phyloP scores from a whole-genome alignment of 2,329 filamentous ascomycete genomes.

The Biscogniauxia mediterranea region DNA sequence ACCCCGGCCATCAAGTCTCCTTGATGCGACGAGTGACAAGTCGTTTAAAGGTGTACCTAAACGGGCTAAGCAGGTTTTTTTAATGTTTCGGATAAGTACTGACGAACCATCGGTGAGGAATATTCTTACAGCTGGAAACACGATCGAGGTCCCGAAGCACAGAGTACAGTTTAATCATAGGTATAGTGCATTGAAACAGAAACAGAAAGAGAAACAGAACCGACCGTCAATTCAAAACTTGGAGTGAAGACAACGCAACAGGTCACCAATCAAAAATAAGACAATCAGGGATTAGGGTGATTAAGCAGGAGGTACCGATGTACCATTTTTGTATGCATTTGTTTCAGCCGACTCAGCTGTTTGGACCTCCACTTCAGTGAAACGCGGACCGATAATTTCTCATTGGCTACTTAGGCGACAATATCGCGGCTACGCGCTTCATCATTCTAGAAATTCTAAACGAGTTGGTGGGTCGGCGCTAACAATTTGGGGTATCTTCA shows the following conservation, averaged over 20 bases:
- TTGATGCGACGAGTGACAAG: background rate
- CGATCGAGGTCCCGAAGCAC: background rate
- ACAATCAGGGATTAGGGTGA: background rate
- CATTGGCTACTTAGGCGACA: constrained; percentile 22
- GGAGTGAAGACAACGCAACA: background rate
- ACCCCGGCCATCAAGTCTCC: too few species aligned
- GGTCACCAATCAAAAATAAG: background rate
- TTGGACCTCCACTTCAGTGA: constrained; percentile 8
- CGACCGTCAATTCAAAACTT: background rate
- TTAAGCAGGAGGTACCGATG: background rate
- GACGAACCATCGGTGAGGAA: background rate
- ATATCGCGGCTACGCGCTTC: constrained; percentile 10
- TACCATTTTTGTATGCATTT: background rate
- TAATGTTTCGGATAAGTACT: background rate
- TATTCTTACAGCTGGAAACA: background rate
- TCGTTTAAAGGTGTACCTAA: background rate
- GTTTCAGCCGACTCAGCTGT: constrained; percentile 19
- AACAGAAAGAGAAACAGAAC: background rate
- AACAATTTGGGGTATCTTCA: constrained; percentile 8
- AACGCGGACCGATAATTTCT: constrained; percentile 12
- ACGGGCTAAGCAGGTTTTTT: background rate
- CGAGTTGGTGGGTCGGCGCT: constrained; percentile 15
- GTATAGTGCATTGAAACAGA: background rate
- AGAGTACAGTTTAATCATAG: background rate
- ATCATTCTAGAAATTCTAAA: constrained; percentile 14